These are phyloP conservation scores for Coemansia sp. DNA, from an alignment of 192 early-diverging fungal species.

Conservation along the genomic window DNA sequence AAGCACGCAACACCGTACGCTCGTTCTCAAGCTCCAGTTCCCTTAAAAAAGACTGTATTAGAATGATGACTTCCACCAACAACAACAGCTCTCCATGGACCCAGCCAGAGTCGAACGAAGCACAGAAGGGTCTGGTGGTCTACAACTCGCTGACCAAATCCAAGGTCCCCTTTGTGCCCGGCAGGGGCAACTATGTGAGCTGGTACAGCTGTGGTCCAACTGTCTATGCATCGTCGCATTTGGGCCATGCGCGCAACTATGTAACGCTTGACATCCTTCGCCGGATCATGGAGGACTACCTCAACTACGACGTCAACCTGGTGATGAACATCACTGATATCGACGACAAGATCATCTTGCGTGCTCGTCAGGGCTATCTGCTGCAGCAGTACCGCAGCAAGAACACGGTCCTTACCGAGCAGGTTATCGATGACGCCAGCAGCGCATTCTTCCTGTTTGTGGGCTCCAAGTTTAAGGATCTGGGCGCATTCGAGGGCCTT, in stretches of 20 bases:
- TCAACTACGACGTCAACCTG: conserved; percentile 87
- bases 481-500: conserved; percentile 53
- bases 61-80: conserved; percentile 33
- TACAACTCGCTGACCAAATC: conserved; percentile 85
- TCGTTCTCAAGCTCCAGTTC: neutral
- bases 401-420: conserved; percentile 41
- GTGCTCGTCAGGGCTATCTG: conserved; percentile 82
- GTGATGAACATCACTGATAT: conserved; percentile 99
- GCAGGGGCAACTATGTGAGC: conserved; percentile 71
- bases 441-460: conserved; percentile 64
- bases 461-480: conserved; percentile 51
- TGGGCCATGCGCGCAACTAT: conserved; percentile 96
- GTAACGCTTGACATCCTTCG: conserved; percentile 91
- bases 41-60: neutral
- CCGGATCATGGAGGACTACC: conserved; percentile 91
- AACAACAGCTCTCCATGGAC: conserved; percentile 39
- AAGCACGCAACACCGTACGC: neutral
- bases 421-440: conserved; percentile 56
- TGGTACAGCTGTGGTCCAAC: conserved; percentile 99
- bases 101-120: conserved; percentile 33
- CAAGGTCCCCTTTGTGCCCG: conserved; percentile 90
- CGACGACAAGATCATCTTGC: conserved; percentile 97
- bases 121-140: conserved; percentile 48
- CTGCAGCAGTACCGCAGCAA: conserved; percentile 56
- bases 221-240: conserved; percentile 92